Percentiles rank a stretch among this genome's conserved stretches.
Evolutionary conservation across 2,329 filamentous ascomycete genomes (phyloP).

Genomic region (Ilyonectria sp.): DNA sequence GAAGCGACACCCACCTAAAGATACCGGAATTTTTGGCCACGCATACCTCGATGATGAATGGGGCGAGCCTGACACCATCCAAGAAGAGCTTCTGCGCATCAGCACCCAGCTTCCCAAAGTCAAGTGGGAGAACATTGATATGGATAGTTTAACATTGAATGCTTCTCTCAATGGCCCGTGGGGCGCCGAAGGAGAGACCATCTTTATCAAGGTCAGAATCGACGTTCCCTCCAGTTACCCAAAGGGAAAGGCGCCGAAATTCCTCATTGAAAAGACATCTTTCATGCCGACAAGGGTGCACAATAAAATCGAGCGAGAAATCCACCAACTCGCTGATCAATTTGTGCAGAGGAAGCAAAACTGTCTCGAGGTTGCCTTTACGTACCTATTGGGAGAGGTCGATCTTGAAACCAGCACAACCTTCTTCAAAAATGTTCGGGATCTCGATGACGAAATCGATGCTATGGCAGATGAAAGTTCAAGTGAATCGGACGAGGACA

Average conservation of each 20-base stretch:
- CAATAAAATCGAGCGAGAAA: slow-evolving; percentile 65
- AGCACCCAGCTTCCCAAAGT: slow-evolving; percentile 75
- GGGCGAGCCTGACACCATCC: slow-evolving; percentile 74
- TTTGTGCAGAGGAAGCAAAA: slow-evolving; percentile 73
- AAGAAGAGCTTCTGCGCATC: slow-evolving; percentile 76
- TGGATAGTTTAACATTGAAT: slow-evolving; percentile 71
- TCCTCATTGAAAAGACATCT: slow-evolving; percentile 73
- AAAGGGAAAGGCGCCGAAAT: slow-evolving; percentile 69
- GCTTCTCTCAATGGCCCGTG: slow-evolving; percentile 77
- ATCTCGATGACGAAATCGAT: slow-evolving; percentile 71
- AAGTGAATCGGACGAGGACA: slow-evolving; percentile 80
- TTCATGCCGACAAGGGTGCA: slow-evolving; percentile 73
- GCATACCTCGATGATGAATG: slow-evolving; percentile 70
- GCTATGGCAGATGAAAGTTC: slow-evolving; percentile 82
- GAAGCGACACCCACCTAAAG: slow-evolving; percentile 65
- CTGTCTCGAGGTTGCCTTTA: slow-evolving; percentile 74
- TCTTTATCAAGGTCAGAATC: slow-evolving; percentile 75
- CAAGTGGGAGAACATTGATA: slow-evolving; percentile 75
- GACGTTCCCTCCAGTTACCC: slow-evolving; percentile 74
- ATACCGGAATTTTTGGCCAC: slow-evolving; percentile 66
- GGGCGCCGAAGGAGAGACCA: slow-evolving; percentile 69
- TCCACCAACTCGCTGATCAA: slow-evolving; percentile 69
- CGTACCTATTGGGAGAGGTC: slow-evolving; percentile 75
- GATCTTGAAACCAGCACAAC: slow-evolving; percentile 73
- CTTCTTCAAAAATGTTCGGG: slow-evolving; percentile 75